phyloP scores from a whole-genome alignment of 805 yeast species.

The Sugiyamaella qingdaonensis region DNA sequence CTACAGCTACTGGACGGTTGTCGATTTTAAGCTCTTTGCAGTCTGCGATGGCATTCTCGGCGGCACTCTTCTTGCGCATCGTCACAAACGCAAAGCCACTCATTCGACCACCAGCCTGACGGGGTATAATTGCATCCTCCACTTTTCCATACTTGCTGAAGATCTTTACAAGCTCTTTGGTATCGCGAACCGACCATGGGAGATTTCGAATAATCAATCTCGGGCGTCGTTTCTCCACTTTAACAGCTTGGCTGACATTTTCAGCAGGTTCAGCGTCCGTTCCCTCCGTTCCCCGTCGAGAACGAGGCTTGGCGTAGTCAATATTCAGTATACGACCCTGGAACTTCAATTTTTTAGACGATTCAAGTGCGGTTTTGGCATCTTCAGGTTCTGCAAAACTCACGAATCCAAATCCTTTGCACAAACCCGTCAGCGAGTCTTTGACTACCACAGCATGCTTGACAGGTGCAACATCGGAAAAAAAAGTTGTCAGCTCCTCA shows the following conservation, averaged over 20 bases:
- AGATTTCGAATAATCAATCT: slow-evolving; percentile 84
- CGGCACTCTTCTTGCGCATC: slow-evolving; percentile 73
- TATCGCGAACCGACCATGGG: slow-evolving; percentile 91
- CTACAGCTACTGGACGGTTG: slow-evolving; percentile 91
- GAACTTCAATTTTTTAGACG: slow-evolving; percentile 62
- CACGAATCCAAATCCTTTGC: slow-evolving; percentile 95
- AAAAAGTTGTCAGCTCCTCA: slow-evolving; percentile 76
- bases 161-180: slow-evolving; percentile 61
- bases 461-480: slow-evolving; percentile 90
- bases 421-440: slow-evolving; percentile 62
- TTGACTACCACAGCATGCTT: slow-evolving; percentile 90
- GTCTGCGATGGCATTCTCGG: slow-evolving; percentile 75
- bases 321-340: slow-evolving; percentile 64
- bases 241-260: slow-evolving; percentile 2
- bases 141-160: slow-evolving; percentile 83
- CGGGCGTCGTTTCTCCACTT: slow-evolving; percentile 73
- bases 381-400: slow-evolving; percentile 84
- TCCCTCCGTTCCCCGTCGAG: slow-evolving; percentile 43
- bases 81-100: slow-evolving; percentile 93
- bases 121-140: slow-evolving; percentile 82
- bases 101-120: slow-evolving; percentile 83
- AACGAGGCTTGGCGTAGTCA: slow-evolving; percentile 90
- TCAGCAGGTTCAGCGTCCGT: slow-evolving; percentile 18
- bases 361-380: slow-evolving; percentile 66
- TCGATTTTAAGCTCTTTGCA: slow-evolving; percentile 72